Evolutionary conservation across 805 yeast species (phyloP).

Genomic region (Monosporozyma aquatica): DNA sequence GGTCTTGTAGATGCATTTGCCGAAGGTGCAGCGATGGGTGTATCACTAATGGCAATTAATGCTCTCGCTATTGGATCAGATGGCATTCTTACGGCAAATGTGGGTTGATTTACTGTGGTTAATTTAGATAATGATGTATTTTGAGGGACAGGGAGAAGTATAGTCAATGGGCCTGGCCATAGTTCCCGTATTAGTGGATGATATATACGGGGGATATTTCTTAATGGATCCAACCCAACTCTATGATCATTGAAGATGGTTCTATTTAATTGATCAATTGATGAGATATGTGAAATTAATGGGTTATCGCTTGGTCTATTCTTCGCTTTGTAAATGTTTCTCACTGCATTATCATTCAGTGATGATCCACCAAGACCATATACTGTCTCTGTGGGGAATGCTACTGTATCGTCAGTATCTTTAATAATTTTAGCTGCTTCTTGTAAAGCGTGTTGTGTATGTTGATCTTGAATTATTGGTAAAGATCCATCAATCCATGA

Average conservation of each 20-base stretch:
- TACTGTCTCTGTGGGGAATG: constrained; percentile 95
- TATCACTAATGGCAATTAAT: constrained; percentile 69
- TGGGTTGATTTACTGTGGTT: constrained; percentile 81
- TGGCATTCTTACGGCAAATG: constrained; percentile 91
- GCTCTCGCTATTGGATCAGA: constrained; percentile 84
- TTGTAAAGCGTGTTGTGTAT: constrained; percentile 41
- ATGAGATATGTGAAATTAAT: constrained; percentile 79
- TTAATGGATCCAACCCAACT: constrained; percentile 9
- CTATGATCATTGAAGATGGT: constrained; percentile 39
- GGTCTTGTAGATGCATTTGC: constrained; percentile 96
- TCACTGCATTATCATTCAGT: constrained; percentile 60
- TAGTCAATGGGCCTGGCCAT: constrained; percentile 97
- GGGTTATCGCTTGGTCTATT: constrained; percentile 96
- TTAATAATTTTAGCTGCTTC: constrained; percentile 52
- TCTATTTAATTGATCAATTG: constrained; percentile 59
- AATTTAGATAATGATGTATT: constrained; percentile 47
- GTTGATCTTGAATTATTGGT: constrained; percentile 43
- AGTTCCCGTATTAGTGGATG: constrained; percentile 51
- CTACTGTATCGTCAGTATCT: constrained; percentile 55
- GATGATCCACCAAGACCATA: constrained; percentile 93
- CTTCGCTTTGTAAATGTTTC: constrained; percentile 74
- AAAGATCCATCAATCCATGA: constrained; percentile 32
- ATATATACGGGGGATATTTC: constrained; percentile 61
- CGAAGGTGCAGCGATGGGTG: constrained; percentile 94
- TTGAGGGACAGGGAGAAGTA: constrained; percentile 56